Conservation (phyloP, 2,329 filamentous ascomycete species). For the Neofusicoccum cordaticola region DNA sequence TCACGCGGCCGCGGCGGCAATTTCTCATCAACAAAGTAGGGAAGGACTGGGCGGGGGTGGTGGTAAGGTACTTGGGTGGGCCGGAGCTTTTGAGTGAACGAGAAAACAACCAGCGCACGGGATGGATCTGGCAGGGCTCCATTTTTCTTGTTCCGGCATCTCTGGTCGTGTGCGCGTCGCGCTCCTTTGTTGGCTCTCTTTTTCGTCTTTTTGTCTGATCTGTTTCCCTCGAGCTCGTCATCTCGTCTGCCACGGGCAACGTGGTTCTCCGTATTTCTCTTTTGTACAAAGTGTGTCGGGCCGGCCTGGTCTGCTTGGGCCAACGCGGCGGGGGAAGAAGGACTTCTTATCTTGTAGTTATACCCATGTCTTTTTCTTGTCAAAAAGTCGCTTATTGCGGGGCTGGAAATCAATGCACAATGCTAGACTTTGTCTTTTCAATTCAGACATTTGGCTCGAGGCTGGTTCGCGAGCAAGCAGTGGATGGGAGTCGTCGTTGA, state of each 20-base stretch:
- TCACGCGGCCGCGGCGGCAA: neutral
- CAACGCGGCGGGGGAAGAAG: neutral
- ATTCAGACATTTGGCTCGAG: neutral
- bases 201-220: no score
- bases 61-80: neutral
- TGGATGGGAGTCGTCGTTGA: no score
- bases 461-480: no score
- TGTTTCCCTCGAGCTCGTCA: neutral
- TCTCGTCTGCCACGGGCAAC: no score
- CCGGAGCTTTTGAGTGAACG: neutral
- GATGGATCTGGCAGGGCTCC: neutral
- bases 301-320: neutral
- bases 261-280: neutral
- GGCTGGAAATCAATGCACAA: neutral
- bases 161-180: neutral
- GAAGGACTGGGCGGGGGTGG: neutral
- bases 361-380: constrained; percentile 13
- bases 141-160: neutral
- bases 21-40: constrained; percentile 3
- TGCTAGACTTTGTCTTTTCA: neutral
- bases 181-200: neutral
- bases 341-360: constrained; percentile 3
- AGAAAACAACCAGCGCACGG: constrained; percentile 8
- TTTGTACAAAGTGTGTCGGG: constrained; percentile 5
- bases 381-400: constrained; percentile 7